Evolutionary conservation across 2,329 filamentous ascomycete genomes (phyloP).

Genomic region (Macroventuria anomochaeta): DNA sequence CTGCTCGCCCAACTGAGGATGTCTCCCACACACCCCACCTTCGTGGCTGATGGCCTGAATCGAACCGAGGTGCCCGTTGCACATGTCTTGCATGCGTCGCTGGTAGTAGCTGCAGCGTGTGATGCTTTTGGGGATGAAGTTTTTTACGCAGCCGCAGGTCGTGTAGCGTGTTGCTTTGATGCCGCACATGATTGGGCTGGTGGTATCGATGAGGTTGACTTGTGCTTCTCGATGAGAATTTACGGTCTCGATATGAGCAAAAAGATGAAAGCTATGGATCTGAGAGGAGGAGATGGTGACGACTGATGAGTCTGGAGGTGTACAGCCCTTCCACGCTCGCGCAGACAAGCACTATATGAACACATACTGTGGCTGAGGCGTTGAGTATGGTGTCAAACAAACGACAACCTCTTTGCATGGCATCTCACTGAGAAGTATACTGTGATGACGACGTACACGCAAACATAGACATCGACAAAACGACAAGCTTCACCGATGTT

Average conservation of each 20-base stretch:
- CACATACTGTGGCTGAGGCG: not conserved
- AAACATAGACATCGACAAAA: not conserved
- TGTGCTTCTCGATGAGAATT: no score
- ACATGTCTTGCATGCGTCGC: not conserved
- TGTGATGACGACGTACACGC: not conserved
- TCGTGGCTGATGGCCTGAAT: slow-evolving; percentile 2
- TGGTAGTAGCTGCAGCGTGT: slow-evolving; percentile 3
- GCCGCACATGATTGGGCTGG: slow-evolving; percentile 12
- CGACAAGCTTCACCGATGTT: not conserved
- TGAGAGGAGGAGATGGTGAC: not conserved
- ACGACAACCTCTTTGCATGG: slow-evolving; percentile 2
- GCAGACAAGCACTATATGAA: not conserved
- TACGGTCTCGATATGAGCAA: no score
- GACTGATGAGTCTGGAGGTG: not conserved
- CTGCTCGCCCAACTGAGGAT: slow-evolving; percentile 2
- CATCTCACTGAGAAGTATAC: not conserved
- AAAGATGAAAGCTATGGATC: no score
- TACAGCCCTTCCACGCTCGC: not conserved
- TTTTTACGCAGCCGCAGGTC: slow-evolving; percentile 7
- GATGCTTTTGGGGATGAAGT: slow-evolving; percentile 5
- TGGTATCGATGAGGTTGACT: no score
- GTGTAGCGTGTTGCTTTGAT: slow-evolving; percentile 11
- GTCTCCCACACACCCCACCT: slow-evolving; percentile 4
- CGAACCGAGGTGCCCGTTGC: slow-evolving; percentile 3
- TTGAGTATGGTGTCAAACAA: slow-evolving; percentile 7